phyloP scores from a whole-genome alignment of 495 filamentous ascomycete species.

The Penicillium riverlandense region DNA sequence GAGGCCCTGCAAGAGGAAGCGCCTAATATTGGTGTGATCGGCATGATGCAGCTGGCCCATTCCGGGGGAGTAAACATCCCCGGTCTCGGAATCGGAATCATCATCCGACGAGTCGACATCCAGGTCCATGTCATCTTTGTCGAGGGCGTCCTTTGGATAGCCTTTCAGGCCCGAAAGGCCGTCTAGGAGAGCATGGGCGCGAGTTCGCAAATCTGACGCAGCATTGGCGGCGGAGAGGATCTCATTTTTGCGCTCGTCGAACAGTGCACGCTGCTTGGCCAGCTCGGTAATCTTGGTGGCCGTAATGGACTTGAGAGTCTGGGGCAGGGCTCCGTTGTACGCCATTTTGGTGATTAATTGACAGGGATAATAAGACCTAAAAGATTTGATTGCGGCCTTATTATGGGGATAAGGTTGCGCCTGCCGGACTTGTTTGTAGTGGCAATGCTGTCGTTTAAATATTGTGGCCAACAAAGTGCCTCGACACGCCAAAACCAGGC shows the following conservation, averaged over 20 bases:
- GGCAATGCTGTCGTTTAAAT: no score
- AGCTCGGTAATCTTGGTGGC: constrained; percentile 56
- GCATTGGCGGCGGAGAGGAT: constrained; percentile 21
- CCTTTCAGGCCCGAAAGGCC: constrained; percentile 34
- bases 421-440: no score
- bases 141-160: constrained; percentile 27
- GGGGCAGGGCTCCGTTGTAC: constrained; percentile 38
- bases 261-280: constrained; percentile 49
- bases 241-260: constrained; percentile 32
- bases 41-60: constrained; percentile 14
- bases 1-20: constrained; percentile 49
- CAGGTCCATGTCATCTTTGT: constrained; percentile 27
- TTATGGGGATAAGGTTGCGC: no score
- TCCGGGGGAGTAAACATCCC: constrained; percentile 3
- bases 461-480: no score
- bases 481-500: no score
- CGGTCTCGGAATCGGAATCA: not conserved
- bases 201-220: constrained; percentile 19
- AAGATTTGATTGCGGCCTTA: no score
- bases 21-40: constrained; percentile 31
- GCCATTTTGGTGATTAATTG: constrained; percentile 14
- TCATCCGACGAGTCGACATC: constrained; percentile 13
- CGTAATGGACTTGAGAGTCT: constrained; percentile 60
- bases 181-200: constrained; percentile 27
- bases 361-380: not conserved